Percentiles rank a stretch among this genome's conserved stretches.
These are phyloP conservation scores for Cystofilobasidium bisporidii DNA, from an alignment of 768 basidiomycete species.

Conservation along the genomic window DNA sequence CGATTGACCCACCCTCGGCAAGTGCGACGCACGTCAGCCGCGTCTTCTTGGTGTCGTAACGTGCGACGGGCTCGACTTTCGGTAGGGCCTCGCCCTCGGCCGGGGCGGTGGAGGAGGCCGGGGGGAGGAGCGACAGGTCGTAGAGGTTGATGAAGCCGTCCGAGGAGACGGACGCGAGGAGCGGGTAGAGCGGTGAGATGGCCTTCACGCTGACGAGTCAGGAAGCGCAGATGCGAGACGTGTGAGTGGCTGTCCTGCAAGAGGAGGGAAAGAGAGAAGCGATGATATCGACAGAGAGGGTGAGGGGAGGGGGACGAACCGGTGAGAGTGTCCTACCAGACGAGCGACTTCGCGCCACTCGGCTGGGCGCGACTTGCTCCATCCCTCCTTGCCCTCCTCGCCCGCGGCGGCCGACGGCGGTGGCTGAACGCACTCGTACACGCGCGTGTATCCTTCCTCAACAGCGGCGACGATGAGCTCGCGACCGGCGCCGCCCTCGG, in stretches of 20 bases:
- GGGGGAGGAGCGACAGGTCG: constrained; percentile 32
- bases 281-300: neutral
- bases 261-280: no score
- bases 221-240: neutral
- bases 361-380: constrained; percentile 36
- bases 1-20: constrained; percentile 33
- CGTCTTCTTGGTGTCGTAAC: constrained; percentile 76
- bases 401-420: neutral
- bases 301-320: constrained; percentile 48
- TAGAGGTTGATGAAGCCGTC: constrained; percentile 58
- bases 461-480: constrained; percentile 65
- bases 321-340: constrained; percentile 71
- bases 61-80: constrained; percentile 49
- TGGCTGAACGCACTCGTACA: constrained; percentile 48
- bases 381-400: constrained; percentile 40
- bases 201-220: constrained; percentile 34
- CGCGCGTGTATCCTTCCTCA: constrained; percentile 77
- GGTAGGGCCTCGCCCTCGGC: neutral
- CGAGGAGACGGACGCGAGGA: constrained; percentile 68
- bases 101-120: neutral
- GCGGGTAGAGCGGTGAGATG: constrained; percentile 32
- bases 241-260: no score
- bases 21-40: constrained; percentile 60
- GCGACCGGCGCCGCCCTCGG: constrained; percentile 47
- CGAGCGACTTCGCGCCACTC: constrained; percentile 43